phyloP scores from a whole-genome alignment of 257 asterid species.

The Scutellaria barbata region DNA sequence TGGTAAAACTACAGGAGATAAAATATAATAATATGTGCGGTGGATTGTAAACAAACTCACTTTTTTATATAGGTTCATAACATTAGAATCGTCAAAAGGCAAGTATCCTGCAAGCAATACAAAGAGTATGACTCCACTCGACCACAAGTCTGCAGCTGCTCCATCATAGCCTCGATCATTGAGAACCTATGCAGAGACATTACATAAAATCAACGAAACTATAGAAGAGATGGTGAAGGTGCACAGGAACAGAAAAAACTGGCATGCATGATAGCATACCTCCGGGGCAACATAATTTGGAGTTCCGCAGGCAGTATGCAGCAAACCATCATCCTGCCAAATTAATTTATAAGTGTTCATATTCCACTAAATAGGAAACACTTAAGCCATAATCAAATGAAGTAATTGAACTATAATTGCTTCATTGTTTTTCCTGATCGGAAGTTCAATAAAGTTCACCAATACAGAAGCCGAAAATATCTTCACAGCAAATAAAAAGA shows the following conservation, averaged over 20 bases:
- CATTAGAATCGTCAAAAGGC: slow-evolving; percentile 92
- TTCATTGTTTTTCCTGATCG: too few species aligned
- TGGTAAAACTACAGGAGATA: slow-evolving; percentile 30
- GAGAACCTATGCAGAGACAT: slow-evolving; percentile 56
- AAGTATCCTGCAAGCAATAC: slow-evolving; percentile 96
- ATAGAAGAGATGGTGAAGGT: not conserved
- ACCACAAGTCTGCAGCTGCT: slow-evolving; percentile 91
- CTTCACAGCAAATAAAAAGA: too few species aligned
- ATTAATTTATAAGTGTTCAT: slow-evolving; percentile 24
- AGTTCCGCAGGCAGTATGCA: slow-evolving; percentile 97
- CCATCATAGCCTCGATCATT: slow-evolving; percentile 91
- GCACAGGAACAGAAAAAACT: not conserved
- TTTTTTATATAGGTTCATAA: slow-evolving; percentile 76
- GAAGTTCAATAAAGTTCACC: too few species aligned
- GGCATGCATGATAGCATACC: slow-evolving; percentile 45
- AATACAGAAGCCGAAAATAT: too few species aligned
- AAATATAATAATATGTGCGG: slow-evolving; percentile 3
- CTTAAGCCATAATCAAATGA: too few species aligned
- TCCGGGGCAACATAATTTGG: slow-evolving; percentile 99
- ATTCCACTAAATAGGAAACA: not conserved
- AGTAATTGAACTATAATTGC: too few species aligned
- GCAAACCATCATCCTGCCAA: slow-evolving; percentile 89
- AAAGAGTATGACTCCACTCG: slow-evolving; percentile 93
- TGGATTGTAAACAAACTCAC: slow-evolving; percentile 53
- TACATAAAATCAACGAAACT: slow-evolving; percentile 6